Conservation (phyloP, 2,329 filamentous ascomycete species). For the Ceratocystiopsis brevicomis region DNA sequence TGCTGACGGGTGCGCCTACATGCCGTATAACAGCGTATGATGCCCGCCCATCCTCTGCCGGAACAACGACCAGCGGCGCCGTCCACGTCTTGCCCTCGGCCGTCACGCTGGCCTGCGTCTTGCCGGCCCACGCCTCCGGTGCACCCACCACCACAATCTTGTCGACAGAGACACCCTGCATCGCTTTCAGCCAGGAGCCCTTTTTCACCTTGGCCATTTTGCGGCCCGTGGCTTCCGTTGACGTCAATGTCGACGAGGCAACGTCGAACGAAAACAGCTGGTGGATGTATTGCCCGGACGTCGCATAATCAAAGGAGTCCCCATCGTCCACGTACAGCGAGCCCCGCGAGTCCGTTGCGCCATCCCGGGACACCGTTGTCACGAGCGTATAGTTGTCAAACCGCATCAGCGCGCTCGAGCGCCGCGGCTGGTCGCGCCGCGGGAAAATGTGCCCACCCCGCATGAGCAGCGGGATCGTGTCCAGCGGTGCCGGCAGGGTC, state of each 20-base stretch:
- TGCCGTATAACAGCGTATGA: slow-evolving; percentile 34
- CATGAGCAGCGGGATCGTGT: slow-evolving; percentile 80
- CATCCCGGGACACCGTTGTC: slow-evolving; percentile 41
- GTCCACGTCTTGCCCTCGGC: slow-evolving; percentile 34
- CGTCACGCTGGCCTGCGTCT: slow-evolving; percentile 37
- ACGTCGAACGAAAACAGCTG: slow-evolving; percentile 52
- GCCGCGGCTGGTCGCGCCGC: slow-evolving; percentile 69
- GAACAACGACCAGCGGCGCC: slow-evolving; percentile 40
- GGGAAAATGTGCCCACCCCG: slow-evolving; percentile 83
- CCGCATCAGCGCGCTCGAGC: slow-evolving; percentile 75
- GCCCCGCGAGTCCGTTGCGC: slow-evolving; percentile 44
- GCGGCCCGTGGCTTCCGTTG: slow-evolving; percentile 43
- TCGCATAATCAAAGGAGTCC: slow-evolving; percentile 71
- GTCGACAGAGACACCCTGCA: slow-evolving; percentile 63
- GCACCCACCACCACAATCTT: slow-evolving; percentile 71
- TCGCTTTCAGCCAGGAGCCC: slow-evolving; percentile 57
- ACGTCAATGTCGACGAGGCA: slow-evolving; percentile 45
- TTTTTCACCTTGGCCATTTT: slow-evolving; percentile 36
- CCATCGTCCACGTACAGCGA: slow-evolving; percentile 86
- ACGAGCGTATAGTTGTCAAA: slow-evolving; percentile 92
- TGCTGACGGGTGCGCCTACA: slow-evolving; percentile 31
- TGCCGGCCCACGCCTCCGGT: slow-evolving; percentile 49
- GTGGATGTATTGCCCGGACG: slow-evolving; percentile 67
- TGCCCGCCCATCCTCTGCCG: slow-evolving; percentile 26
- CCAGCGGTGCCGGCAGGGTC: slow-evolving; percentile 57